Evolutionary conservation across 345 rosid species (phyloP).

Genomic region (Bruguiera sexangula): DNA sequence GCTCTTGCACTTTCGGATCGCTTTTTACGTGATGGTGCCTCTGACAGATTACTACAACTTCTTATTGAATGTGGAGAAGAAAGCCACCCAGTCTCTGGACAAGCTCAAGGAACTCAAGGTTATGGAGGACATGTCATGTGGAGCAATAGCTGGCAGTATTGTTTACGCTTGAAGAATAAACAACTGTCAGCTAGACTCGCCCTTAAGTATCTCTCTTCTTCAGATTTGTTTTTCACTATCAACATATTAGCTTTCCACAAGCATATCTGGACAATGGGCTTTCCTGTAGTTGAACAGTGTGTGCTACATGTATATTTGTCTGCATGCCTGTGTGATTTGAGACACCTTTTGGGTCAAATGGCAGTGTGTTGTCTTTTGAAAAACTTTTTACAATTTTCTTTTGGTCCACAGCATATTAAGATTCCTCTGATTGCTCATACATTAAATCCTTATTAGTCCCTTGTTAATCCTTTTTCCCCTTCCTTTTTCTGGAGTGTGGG

Average conservation of each 20-base stretch:
- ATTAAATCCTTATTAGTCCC: too few relatives aligned
- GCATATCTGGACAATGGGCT: background rate
- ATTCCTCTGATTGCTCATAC: too few relatives aligned
- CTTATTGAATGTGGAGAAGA: constrained; percentile 75
- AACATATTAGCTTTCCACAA: constrained; percentile 1
- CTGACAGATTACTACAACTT: constrained; percentile 80
- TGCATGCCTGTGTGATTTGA: background rate
- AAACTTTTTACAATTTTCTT: background rate
- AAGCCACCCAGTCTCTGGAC: constrained; percentile 46
- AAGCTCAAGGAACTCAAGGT: constrained; percentile 48
- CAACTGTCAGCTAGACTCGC: constrained; percentile 85
- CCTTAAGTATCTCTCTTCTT: constrained; percentile 59
- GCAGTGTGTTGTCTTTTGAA: background rate
- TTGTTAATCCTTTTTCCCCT: too few relatives aligned
- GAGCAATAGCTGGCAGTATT: constrained; percentile 94
- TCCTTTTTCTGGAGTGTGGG: too few relatives aligned
- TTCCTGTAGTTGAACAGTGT: background rate
- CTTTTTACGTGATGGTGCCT: constrained; percentile 82
- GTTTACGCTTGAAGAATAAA: constrained; percentile 92
- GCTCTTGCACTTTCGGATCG: constrained; percentile 99
- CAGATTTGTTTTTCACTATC: background rate
- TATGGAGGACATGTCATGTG: constrained; percentile 58
- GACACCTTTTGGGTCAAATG: background rate
- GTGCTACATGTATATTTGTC: background rate
- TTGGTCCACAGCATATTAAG: background rate